phyloP scores from a whole-genome alignment of 73 alveolate genomes.

The Breviolum minutum region DNA sequence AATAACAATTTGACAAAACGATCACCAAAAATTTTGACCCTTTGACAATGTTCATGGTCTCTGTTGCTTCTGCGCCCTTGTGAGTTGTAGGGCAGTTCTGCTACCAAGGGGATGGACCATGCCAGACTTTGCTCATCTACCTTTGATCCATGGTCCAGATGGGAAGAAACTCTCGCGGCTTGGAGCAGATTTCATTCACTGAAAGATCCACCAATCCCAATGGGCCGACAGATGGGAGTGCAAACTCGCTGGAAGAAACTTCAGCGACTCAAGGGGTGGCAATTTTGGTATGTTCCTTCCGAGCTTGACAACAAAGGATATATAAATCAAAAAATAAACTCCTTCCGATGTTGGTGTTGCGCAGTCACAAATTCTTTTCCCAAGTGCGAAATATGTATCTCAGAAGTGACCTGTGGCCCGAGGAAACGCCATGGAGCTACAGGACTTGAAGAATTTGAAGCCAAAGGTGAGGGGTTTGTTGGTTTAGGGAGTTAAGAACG shows the following conservation, averaged over 20 bases:
- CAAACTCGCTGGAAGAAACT: too few relatives aligned
- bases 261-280: too few relatives aligned
- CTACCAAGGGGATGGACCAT: conserved; percentile 44
- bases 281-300: too few relatives aligned
- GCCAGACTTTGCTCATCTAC: conserved; percentile 82
- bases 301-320: too few relatives aligned
- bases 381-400: too few relatives aligned
- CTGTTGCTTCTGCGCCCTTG: not conserved
- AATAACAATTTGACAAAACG: too few relatives aligned
- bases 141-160: conserved; percentile 75
- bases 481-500: not conserved
- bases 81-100: not conserved
- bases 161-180: conserved; percentile 70
- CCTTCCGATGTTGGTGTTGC: too few relatives aligned
- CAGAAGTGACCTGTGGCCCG: too few relatives aligned
- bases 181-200: not conserved
- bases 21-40: not conserved
- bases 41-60: not conserved
- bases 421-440: conserved; percentile 96
- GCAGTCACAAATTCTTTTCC: too few relatives aligned
- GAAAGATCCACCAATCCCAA: not conserved
- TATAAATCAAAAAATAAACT: too few relatives aligned
- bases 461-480: conserved; percentile 45
- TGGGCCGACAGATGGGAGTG: too few relatives aligned
- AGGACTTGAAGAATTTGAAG: conserved; percentile 90